Percentiles rank a stretch among this genome's conserved stretches.
phyloP scores from a whole-genome alignment of 345 rosid species.

The Erysimum cheiranthoides region DNA sequence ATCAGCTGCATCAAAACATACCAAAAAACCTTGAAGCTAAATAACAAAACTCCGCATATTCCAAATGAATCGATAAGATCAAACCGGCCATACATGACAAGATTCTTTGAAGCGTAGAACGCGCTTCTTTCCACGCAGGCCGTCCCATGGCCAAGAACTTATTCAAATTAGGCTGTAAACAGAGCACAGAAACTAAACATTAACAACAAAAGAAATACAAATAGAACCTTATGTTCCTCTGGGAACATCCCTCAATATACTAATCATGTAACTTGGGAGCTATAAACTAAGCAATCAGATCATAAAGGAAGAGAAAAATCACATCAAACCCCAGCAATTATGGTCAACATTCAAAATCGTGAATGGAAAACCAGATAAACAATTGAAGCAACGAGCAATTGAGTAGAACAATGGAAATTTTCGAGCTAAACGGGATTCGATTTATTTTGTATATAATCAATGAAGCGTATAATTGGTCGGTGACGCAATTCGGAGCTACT shows the following conservation, averaged over 20 bases:
- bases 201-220: slow-evolving; percentile 25
- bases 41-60: slow-evolving; percentile 1
- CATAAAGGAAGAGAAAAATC: slow-evolving; percentile 5
- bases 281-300: slow-evolving; percentile 3
- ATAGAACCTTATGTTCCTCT: not conserved
- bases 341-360: not conserved
- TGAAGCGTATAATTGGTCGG: not conserved
- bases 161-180: slow-evolving; percentile 75
- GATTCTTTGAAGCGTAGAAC: slow-evolving; percentile 76
- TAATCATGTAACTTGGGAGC: not conserved
- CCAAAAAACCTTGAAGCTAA: slow-evolving; percentile 35
- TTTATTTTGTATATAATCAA: not conserved
- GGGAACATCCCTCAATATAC: not conserved
- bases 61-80: not conserved
- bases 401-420: not conserved
- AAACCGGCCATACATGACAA: slow-evolving; percentile 65
- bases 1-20: slow-evolving; percentile 59
- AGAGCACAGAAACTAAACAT: slow-evolving; percentile 36
- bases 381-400: not conserved
- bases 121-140: slow-evolving; percentile 99
- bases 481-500: slow-evolving; percentile 20
- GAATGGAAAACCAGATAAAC: not conserved
- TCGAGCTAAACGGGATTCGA: not conserved
- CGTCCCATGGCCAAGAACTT: slow-evolving; percentile 83
- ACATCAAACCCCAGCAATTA: slow-evolving; percentile 1